A percentile compares a stretch with the other conserved stretches of the same genome.
Conservation (phyloP, 345 rosid genomes). For the Populus simonii region DNA sequence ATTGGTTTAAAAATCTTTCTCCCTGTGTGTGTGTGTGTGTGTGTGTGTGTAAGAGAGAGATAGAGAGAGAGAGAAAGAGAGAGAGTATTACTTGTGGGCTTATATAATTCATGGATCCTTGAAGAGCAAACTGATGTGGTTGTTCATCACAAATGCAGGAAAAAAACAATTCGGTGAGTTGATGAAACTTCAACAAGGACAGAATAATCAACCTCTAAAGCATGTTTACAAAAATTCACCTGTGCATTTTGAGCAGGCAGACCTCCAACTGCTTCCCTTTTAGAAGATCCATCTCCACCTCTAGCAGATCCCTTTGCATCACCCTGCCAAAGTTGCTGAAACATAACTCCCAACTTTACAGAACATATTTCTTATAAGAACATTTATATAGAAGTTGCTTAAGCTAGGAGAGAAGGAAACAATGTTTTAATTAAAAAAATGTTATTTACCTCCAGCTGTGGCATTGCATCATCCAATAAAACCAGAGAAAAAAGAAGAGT, state of each 20-base stretch:
- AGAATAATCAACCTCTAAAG: constrained; percentile 7
- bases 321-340: constrained; percentile 42
- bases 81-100: constrained; percentile 38
- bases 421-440: background rate
- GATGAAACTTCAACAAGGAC: background rate
- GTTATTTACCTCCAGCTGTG: constrained; percentile 67
- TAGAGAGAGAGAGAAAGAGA: constrained; percentile 9
- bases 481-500: background rate
- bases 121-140: constrained; percentile 38
- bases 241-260: constrained; percentile 50
- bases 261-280: constrained; percentile 50
- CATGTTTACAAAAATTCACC: constrained; percentile 27
- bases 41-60: background rate
- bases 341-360: background rate
- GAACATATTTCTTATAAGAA: background rate
- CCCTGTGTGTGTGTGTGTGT: background rate
- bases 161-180: constrained; percentile 9
- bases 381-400: background rate
- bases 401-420: background rate
- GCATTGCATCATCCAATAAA: constrained; percentile 21
- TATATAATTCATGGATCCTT: constrained; percentile 44
- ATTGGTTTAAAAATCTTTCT: background rate
- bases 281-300: constrained; percentile 56
- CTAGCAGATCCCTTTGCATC: constrained; percentile 69
- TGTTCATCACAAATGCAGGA: constrained; percentile 14